phyloP scores from a whole-genome alignment of 768 basidiomycete genomes.

The Lactarius quietus region DNA sequence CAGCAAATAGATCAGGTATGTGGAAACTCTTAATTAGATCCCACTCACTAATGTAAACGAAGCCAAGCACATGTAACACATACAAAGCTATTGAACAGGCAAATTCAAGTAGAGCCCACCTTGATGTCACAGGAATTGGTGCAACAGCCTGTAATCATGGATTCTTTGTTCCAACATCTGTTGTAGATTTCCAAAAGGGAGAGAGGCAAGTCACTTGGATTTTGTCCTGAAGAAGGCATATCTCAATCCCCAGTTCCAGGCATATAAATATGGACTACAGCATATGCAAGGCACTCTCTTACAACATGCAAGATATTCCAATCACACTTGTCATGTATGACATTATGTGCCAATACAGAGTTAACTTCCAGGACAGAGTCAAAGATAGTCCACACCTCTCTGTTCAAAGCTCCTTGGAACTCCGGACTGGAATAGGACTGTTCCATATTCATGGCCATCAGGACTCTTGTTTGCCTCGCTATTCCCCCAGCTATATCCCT shows the following conservation, averaged over 20 bases:
- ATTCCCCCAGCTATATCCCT: constrained; percentile 29
- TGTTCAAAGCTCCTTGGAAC: not conserved
- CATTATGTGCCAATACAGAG: not conserved
- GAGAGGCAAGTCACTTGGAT: not conserved
- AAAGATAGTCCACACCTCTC: not conserved
- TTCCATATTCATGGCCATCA: constrained; percentile 33
- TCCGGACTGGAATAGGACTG: constrained; percentile 27
- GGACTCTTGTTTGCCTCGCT: constrained; percentile 20
- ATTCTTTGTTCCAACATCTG: not conserved
- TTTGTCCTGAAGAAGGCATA: too few relatives aligned
- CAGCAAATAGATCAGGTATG: too few relatives aligned
- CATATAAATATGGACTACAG: not conserved
- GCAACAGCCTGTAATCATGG: not conserved
- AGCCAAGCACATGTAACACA: not conserved
- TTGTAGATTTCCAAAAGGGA: not conserved
- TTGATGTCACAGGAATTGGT: not conserved
- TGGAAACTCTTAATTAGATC: not conserved
- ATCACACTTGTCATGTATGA: not conserved
- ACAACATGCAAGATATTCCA: not conserved
- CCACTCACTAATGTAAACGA: too few relatives aligned
- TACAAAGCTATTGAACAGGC: not conserved
- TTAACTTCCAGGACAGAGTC: not conserved
- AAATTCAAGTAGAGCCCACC: not conserved
- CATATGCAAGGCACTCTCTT: not conserved
- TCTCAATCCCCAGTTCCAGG: not conserved